These are phyloP conservation scores for Aspergillus pseudoglaucus DNA, from an alignment of 2,329 filamentous ascomycete genomes.

Conservation along the genomic window DNA sequence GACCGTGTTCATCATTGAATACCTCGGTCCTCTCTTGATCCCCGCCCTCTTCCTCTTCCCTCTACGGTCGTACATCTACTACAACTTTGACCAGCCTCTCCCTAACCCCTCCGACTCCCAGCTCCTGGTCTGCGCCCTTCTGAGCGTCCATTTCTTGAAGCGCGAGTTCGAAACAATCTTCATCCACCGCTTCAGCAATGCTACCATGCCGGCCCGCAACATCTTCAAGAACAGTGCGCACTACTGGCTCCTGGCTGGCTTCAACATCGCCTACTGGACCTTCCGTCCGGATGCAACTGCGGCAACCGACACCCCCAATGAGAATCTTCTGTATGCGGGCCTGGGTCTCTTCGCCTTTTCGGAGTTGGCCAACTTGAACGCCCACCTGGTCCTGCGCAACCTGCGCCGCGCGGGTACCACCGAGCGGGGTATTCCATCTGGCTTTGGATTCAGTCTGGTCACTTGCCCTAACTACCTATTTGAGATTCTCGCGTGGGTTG, in stretches of 20 bases:
- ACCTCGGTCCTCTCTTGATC: constrained; percentile 83
- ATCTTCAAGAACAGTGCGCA: constrained; percentile 93
- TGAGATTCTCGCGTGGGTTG: constrained; percentile 79
- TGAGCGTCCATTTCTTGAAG: constrained; percentile 83
- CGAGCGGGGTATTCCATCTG: constrained; percentile 79
- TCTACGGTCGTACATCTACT: constrained; percentile 67
- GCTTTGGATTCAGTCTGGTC: constrained; percentile 76
- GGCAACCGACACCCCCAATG: constrained; percentile 46
- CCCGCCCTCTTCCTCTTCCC: constrained; percentile 66
- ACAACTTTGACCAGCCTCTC: constrained; percentile 41
- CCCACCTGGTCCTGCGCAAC: constrained; percentile 71
- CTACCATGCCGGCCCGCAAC: constrained; percentile 86
- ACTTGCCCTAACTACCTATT: constrained; percentile 98
- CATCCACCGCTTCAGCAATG: constrained; percentile 88
- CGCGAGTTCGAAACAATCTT: constrained; percentile 92
- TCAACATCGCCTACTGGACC: constrained; percentile 75
- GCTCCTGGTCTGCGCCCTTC: constrained; percentile 64
- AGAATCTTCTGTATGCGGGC: constrained; percentile 58
- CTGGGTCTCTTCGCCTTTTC: constrained; percentile 67
- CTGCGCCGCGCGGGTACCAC: constrained; percentile 74
- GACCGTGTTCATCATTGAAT: constrained; percentile 92
- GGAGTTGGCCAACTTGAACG: constrained; percentile 71
- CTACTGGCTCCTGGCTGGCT: constrained; percentile 82
- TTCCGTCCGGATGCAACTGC: constrained; percentile 70
- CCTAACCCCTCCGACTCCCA: constrained; percentile 59